Conservation (phyloP, 139 green algal species). For the Asterochloris sp. region DNA sequence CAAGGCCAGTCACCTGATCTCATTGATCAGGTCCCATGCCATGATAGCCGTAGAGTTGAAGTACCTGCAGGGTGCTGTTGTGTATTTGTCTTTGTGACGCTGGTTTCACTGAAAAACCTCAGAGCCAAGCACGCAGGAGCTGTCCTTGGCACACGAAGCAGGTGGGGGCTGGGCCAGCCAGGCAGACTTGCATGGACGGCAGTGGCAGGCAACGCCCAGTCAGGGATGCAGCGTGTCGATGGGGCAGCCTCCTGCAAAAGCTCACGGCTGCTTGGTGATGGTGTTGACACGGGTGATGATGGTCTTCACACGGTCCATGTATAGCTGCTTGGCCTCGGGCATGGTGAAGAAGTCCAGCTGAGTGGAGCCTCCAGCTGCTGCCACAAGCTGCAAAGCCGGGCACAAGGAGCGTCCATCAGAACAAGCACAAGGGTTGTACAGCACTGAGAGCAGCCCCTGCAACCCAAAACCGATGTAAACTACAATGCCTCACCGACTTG, state of each 20-base stretch:
- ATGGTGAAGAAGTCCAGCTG: constrained; percentile 27
- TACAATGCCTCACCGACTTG: not conserved
- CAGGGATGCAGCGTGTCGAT: no score
- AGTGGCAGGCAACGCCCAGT: no score
- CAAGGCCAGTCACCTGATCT: constrained; percentile 56
- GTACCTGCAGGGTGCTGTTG: constrained; percentile 30
- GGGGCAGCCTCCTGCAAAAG: no score
- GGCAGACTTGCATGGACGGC: no score
- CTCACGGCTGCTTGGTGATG: constrained; percentile 18
- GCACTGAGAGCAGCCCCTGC: not conserved
- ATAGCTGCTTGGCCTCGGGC: constrained; percentile 16
- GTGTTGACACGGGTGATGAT: constrained; percentile 31
- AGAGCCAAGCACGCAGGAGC: no score
- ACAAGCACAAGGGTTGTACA: not conserved
- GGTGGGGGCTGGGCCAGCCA: no score
- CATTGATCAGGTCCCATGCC: constrained; percentile 75
- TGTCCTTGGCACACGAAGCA: no score
- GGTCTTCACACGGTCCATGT: constrained; percentile 49
- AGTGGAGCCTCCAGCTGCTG: no score
- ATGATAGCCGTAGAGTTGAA: constrained; percentile 67
- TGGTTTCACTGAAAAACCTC: no score
- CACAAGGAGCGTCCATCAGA: not conserved
- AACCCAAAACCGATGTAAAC: not conserved
- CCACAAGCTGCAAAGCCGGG: not conserved
- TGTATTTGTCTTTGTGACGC: no score